Base-by-base conservation (phyloP, 2,329 filamentous ascomycete genomes). In the Bisporella sp. region DNA sequence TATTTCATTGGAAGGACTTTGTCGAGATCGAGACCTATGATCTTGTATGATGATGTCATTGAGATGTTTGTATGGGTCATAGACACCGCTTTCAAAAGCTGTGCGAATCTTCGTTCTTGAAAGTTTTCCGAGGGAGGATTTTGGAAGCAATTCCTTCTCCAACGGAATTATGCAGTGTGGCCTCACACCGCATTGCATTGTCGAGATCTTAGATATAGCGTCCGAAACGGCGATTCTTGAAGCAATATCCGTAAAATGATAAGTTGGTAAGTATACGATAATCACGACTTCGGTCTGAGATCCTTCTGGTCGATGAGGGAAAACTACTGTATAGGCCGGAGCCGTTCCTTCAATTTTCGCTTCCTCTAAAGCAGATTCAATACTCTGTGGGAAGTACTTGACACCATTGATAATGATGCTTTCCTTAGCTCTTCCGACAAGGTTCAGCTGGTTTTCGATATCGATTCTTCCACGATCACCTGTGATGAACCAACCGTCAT, bases 401-500 rank as follows among this genome's bases (percentile, higher is more conserved):
- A 73, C 62, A 1, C 71, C 71, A 50, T 75, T 75, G 54, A 75
- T 65, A 47, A 66, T 73, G 42, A 75, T 67, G 11, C 60, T 54
- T 7, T 75, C 73, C 52, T 73, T 73, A 7, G 45, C 41, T 7
- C 70, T 61, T 4, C 70, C 70, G 1, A 54, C 46, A 2, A 74
- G 52, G 35, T 59, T 49, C 6, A 73, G 60, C n/a, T 64, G 60
- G 4, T 68, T 68, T 0, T 46, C 30, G 1, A 46, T 9, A 47
- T 73, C 69, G 6, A 54, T 41, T 7, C 13, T 11, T 11, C 35
- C 47, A 21, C n/a, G 30, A 62, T 97, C 92, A 50, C 92, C 92
- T 0, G 89, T 96, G 67, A 87, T 85, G 79, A 97, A 96, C 92
- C 92, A 97, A 55, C 91, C 91, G 57, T 96, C 89, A 21, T 84